Percentiles rank a stretch among this genome's conserved stretches.
Evolutionary conservation across 306 rosid species (phyloP).

Genomic region (Prunus persica): Prunus_persica_NCBIv2 NC_034012.1:8930501-8931000

Average conservation of each 20-base stretch:
- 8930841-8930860: neutral
- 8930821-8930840: neutral
- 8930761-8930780: too few relatives aligned
- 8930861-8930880: too few relatives aligned
- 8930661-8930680: conserved; percentile 90
- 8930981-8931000: conserved; percentile 80
- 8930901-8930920: neutral
- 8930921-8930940: neutral
- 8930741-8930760: neutral
- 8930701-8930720: conserved; percentile 9
- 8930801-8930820: neutral
- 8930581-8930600: conserved; percentile 61
- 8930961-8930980: conserved; percentile 40
- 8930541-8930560: neutral
- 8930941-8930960: neutral
- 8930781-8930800: neutral
- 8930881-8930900: neutral
- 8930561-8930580: conserved; percentile 17
- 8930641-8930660: conserved; percentile 89
- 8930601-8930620: conserved; percentile 83
- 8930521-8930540: neutral
- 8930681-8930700: conserved; percentile 79
- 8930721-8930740: conserved; percentile 9
- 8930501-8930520: neutral
- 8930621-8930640: conserved; percentile 86